Percentiles rank a stretch among this genome's conserved stretches.
Conservation (phyloP, 2,329 filamentous ascomycete species). For the Byssoonygena ceratinophila region DNA sequence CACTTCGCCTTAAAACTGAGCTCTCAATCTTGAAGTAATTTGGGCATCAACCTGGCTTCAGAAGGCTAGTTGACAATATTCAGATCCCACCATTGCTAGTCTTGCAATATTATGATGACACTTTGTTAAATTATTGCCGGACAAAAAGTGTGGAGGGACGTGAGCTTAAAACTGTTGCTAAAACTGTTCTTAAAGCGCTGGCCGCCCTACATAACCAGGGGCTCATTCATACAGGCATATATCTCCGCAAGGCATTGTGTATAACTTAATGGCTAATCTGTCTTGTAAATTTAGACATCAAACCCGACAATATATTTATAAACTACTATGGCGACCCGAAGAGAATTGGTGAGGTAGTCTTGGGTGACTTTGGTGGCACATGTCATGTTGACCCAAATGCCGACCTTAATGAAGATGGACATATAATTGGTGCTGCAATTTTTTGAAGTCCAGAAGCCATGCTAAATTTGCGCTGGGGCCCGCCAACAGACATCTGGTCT, state of each 20-base stretch:
- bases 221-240: neutral
- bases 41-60: too few species aligned
- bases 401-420: neutral
- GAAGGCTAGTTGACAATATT: too few species aligned
- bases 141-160: too few species aligned
- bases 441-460: constrained; percentile 32
- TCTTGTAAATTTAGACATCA: constrained; percentile 17
- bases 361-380: neutral
- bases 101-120: too few species aligned
- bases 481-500: constrained; percentile 34
- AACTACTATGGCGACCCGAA: neutral
- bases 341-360: neutral
- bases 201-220: neutral
- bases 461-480: constrained; percentile 28
- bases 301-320: constrained; percentile 11
- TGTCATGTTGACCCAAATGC: neutral
- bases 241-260: neutral
- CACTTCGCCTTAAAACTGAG: too few species aligned
- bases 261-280: neutral
- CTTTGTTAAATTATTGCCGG: too few species aligned
- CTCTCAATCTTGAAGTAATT: too few species aligned
- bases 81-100: too few species aligned
- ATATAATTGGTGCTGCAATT: constrained; percentile 28
- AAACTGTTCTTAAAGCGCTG: neutral
- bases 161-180: neutral